Percentiles rank a stretch among this genome's conserved stretches.
Evolutionary conservation across 2,329 filamentous ascomycete species (phyloP).

Genomic region (Penicillium sp.): DNA sequence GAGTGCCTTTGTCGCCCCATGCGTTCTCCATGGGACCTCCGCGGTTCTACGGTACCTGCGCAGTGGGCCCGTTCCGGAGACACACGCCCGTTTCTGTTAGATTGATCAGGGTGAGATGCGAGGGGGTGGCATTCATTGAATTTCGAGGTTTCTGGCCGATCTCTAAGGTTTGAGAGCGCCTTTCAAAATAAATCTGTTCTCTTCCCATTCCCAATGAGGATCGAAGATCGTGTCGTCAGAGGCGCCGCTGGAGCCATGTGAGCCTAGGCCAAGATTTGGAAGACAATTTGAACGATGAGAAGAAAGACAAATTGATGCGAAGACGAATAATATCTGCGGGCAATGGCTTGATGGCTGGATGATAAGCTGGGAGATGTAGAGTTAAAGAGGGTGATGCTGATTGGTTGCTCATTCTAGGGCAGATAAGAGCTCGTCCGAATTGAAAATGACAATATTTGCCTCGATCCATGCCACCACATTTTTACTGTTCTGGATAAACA

Average conservation of each 20-base stretch:
- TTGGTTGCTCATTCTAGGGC: slow-evolving; percentile 11
- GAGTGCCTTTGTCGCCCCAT: slow-evolving; percentile 13
- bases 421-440: slow-evolving; percentile 20
- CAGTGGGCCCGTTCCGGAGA: not conserved
- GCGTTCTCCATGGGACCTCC: slow-evolving; percentile 10
- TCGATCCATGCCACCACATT: too few relatives aligned
- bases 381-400: slow-evolving; percentile 11
- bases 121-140: slow-evolving; percentile 9
- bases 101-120: not conserved
- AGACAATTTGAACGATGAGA: not conserved
- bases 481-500: too few relatives aligned
- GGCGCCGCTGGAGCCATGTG: not conserved
- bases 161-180: not conserved
- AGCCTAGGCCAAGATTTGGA: not conserved
- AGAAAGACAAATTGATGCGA: not conserved
- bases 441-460: too few relatives aligned
- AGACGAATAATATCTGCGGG: not conserved
- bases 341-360: slow-evolving; percentile 2
- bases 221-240: slow-evolving; percentile 8
- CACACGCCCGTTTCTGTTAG: not conserved
- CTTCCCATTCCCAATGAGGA: not conserved
- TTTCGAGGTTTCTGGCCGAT: too few relatives aligned
- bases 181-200: not conserved
- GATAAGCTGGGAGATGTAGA: slow-evolving; percentile 2
- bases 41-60: slow-evolving; percentile 5